phyloP scores from a whole-genome alignment of 495 filamentous ascomycete species.

The Pseudotulostoma volvatum region DNA sequence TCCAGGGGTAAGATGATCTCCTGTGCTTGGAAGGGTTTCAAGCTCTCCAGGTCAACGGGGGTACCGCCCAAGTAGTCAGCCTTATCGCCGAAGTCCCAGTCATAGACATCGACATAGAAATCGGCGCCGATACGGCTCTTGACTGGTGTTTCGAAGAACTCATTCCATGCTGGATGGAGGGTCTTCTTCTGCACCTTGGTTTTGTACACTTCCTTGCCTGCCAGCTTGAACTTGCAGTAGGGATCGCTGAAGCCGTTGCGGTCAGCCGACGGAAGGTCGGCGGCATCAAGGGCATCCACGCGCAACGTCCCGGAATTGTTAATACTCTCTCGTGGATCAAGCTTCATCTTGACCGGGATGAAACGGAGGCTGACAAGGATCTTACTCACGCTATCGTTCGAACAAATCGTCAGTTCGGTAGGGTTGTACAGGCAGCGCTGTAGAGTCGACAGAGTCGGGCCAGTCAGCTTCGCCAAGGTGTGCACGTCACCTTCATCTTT shows the following conservation, averaged over 20 bases:
- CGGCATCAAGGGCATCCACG: constrained; percentile 77
- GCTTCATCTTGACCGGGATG: constrained; percentile 79
- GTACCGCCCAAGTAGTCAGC: constrained; percentile 70
- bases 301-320: constrained; percentile 94
- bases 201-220: constrained; percentile 76
- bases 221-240: constrained; percentile 85
- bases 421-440: constrained; percentile 84
- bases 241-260: constrained; percentile 94
- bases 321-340: constrained; percentile 89
- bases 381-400: constrained; percentile 59
- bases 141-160: constrained; percentile 73
- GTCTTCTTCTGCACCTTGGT: constrained; percentile 95
- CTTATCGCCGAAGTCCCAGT: constrained; percentile 90
- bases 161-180: constrained; percentile 85
- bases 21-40: constrained; percentile 71
- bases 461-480: constrained; percentile 65
- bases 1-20: constrained; percentile 62
- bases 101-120: constrained; percentile 71
- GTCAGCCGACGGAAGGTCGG: constrained; percentile 78
- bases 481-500: constrained; percentile 57
- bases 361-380: constrained; percentile 87
- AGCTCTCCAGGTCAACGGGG: constrained; percentile 57
- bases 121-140: constrained; percentile 71
- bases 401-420: constrained; percentile 60
- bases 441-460: constrained; percentile 70